These are phyloP conservation scores for Phaseolus lunatus DNA, from an alignment of 306 rosid genomes.

Conservation along the genomic window DNA sequence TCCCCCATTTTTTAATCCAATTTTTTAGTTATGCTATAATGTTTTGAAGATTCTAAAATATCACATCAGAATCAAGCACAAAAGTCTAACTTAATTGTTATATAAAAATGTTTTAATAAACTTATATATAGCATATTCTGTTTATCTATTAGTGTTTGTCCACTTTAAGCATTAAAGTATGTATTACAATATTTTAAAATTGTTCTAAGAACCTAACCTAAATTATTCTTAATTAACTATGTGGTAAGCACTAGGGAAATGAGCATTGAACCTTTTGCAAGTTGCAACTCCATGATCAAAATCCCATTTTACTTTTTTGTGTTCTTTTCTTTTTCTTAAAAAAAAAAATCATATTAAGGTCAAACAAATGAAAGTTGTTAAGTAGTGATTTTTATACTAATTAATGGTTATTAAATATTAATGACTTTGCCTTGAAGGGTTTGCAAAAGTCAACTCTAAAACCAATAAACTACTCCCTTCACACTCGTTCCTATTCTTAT, in stretches of 20 bases:
- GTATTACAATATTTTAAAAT: neutral
- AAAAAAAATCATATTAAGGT: neutral
- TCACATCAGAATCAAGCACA: neutral
- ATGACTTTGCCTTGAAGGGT: too few relatives aligned
- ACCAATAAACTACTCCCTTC: too few relatives aligned
- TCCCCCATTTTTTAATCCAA: neutral
- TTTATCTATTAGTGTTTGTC: conserved; percentile 32
- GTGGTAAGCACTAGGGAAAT: conserved; percentile 28
- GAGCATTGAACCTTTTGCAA: conserved; percentile 34
- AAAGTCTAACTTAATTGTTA: conserved; percentile 35
- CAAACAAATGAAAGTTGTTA: neutral
- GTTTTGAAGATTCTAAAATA: conserved; percentile 32
- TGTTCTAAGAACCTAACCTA: conserved; percentile 40
- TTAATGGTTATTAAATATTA: neutral
- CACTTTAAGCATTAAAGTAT: conserved; percentile 34
- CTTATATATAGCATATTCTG: neutral
- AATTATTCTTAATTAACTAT: conserved; percentile 37
- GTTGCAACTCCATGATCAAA: conserved; percentile 42
- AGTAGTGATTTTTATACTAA: neutral
- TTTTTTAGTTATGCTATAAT: neutral
- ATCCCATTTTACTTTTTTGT: conserved; percentile 7
- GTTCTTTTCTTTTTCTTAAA: neutral
- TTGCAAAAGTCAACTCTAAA: too few relatives aligned
- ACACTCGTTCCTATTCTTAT: too few relatives aligned
- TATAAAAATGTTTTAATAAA: conserved; percentile 7